A percentile compares a stretch with the other conserved stretches of the same genome.
Evolutionary conservation across 805 yeast species (phyloP).

Genomic region (Zygosaccharomyces siamensis): DNA sequence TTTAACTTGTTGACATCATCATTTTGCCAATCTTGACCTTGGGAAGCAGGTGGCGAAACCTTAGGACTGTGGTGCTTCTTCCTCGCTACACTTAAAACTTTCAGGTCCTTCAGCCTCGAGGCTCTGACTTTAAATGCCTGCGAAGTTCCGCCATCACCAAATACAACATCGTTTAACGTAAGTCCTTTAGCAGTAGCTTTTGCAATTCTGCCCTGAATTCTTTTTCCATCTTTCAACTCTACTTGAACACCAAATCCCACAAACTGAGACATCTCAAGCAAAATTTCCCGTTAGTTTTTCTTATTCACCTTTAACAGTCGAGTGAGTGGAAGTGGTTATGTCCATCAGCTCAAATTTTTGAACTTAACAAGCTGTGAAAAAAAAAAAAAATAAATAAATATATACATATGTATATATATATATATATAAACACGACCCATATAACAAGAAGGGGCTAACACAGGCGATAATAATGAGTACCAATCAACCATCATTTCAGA

Average conservation of each 20-base stretch:
- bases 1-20: slow-evolving; percentile 48
- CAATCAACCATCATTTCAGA: slow-evolving; percentile 10
- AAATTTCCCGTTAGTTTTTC: not conserved
- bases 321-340: not conserved
- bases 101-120: slow-evolving; percentile 34
- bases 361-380: not conserved
- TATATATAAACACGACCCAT: too few species aligned
- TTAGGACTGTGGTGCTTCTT: slow-evolving; percentile 33
- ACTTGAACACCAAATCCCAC: slow-evolving; percentile 45
- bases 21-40: slow-evolving; percentile 41
- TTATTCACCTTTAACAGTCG: not conserved
- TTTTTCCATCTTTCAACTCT: slow-evolving; percentile 39
- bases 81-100: slow-evolving; percentile 27
- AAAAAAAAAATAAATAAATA: too few species aligned
- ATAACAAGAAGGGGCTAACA: not conserved
- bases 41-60: slow-evolving; percentile 13
- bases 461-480: not conserved
- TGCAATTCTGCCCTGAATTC: slow-evolving; percentile 40
- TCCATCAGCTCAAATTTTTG: not conserved
- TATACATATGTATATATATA: too few species aligned
- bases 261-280: slow-evolving; percentile 36
- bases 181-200: slow-evolving; percentile 39
- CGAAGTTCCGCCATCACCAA: slow-evolving; percentile 31
- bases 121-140: slow-evolving; percentile 34
- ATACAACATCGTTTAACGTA: slow-evolving; percentile 37